Conservation (phyloP, 441 rosid species). For the Arabidopsis lyrata region DNA sequence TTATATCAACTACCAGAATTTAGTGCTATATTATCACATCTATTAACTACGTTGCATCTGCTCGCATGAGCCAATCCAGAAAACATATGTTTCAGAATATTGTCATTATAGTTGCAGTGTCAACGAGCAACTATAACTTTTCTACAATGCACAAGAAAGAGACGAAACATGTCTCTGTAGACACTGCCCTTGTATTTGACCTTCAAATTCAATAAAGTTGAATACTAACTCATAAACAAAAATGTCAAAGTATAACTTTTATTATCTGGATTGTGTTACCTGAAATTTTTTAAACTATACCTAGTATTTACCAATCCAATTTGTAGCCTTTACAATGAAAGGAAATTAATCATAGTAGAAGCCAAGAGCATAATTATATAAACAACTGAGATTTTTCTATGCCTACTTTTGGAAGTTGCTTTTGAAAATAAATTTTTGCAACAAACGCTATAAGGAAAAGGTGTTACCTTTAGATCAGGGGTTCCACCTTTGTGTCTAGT, state of each 20-base stretch:
- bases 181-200: background rate
- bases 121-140: background rate
- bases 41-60: background rate
- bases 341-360: too few relatives aligned
- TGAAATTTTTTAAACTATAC: too few relatives aligned
- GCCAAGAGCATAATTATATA: too few relatives aligned
- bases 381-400: background rate
- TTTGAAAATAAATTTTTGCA: too few relatives aligned
- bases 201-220: background rate
- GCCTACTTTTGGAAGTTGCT: background rate
- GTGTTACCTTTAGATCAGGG: conserved; percentile 85
- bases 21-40: background rate
- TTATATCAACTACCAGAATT: background rate
- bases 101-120: background rate
- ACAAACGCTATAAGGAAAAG: conserved; percentile 14
- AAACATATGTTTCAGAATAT: background rate
- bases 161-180: background rate
- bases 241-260: too few relatives aligned
- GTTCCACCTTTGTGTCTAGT: conserved; percentile 97
- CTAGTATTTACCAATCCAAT: too few relatives aligned
- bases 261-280: too few relatives aligned
- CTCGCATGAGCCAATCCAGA: background rate
- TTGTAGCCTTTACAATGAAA: too few relatives aligned
- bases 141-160: background rate
- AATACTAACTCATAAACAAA: background rate